Percentiles rank a stretch among this genome's conserved stretches.
Evolutionary conservation across 345 rosid genomes (phyloP).

Genomic region (Clausena lansium): DNA sequence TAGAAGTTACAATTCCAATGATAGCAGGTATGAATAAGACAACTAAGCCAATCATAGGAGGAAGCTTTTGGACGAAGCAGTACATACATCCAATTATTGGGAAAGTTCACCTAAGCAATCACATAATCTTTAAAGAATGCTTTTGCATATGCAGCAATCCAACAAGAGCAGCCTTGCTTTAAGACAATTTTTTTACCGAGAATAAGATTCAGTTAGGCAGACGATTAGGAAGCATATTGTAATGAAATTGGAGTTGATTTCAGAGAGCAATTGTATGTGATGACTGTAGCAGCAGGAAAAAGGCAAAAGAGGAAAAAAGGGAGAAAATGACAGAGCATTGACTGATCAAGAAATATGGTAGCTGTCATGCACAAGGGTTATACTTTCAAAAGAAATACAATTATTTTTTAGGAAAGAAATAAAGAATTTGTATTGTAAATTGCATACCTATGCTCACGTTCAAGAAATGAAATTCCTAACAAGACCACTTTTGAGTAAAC

Average conservation of each 20-base stretch:
- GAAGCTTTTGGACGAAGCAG: not conserved
- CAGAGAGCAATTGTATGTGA: not conserved
- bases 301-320: not conserved
- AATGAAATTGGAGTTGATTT: not conserved
- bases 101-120: not conserved
- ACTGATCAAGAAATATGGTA: not conserved
- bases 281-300: not conserved
- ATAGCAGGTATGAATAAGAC: slow-evolving; percentile 1
- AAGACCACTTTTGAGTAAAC: slow-evolving; percentile 80
- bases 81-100: not conserved
- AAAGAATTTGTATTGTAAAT: not conserved
- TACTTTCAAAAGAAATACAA: not conserved
- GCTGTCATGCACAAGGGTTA: not conserved
- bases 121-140: not conserved
- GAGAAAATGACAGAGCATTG: not conserved
- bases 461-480: slow-evolving; percentile 85
- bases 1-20: not conserved
- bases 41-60: not conserved
- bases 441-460: slow-evolving; percentile 71
- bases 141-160: not conserved
- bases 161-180: not conserved
- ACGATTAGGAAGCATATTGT: not conserved
- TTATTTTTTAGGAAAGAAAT: not conserved
- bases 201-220: not conserved
- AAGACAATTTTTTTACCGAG: not conserved